Evolutionary conservation across 371 early-diverging fungal species (phyloP).

Genomic region (Mortierella sp.): DNA sequence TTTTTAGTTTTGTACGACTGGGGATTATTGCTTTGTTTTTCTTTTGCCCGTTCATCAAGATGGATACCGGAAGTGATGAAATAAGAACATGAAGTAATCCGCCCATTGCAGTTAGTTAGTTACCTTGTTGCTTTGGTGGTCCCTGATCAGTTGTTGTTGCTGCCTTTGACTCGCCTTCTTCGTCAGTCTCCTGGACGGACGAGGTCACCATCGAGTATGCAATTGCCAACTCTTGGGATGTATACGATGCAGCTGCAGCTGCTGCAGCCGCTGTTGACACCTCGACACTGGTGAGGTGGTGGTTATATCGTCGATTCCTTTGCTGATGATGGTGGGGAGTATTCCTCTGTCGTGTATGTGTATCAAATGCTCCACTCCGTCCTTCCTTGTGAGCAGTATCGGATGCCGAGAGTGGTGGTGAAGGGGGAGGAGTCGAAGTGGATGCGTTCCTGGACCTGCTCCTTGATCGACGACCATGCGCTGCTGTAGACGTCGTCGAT

Average conservation of each 20-base stretch:
- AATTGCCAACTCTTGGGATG: slow-evolving; percentile 44
- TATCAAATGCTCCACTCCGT: background rate
- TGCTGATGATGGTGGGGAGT: background rate
- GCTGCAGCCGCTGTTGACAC: slow-evolving; percentile 28
- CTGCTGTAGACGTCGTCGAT: background rate
- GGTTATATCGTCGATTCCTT: background rate
- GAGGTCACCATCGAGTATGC: slow-evolving; percentile 55
- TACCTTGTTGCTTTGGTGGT: slow-evolving; percentile 9
- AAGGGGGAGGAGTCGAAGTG: slow-evolving; percentile 11
- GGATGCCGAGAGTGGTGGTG: slow-evolving; percentile 13
- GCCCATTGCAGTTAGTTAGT: background rate
- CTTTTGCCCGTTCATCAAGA: background rate
- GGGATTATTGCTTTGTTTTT: background rate
- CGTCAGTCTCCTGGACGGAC: slow-evolving; percentile 10
- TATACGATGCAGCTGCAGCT: slow-evolving; percentile 31
- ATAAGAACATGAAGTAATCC: background rate
- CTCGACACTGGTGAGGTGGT: slow-evolving; percentile 1
- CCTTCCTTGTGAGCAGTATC: background rate
- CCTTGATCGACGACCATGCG: background rate
- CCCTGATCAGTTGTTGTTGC: background rate
- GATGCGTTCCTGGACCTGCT: slow-evolving; percentile 5
- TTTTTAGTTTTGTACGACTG: background rate
- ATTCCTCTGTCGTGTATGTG: background rate
- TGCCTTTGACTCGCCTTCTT: background rate
- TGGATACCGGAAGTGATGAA: background rate